Base-by-base conservation (phyloP, 176 grass and related monocot species). In the Zea luxurians region DNA sequence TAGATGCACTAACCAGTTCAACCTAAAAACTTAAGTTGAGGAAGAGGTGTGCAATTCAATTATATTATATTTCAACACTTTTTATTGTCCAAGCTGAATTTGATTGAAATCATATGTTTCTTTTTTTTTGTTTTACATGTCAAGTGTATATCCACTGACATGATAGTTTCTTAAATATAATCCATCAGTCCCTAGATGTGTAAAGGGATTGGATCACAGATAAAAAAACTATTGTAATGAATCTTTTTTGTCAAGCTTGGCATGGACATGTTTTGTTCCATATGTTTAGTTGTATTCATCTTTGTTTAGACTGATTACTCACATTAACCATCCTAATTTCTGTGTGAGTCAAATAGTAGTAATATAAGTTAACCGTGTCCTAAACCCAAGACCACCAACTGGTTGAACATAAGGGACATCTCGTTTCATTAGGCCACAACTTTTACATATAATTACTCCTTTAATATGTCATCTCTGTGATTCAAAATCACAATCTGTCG, bases 111-210 rank as follows among this genome's bases (percentile, higher is more conserved):
- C 17, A 40, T 48, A 7, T 36, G 17, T 44, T 36, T 73, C 46
- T 75, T 66, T 73, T 54, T 75, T 66, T 55, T 46, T 4, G 12
- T 61, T 61, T 61, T 75, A 67, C 16, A 70, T 38, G 10, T 65
- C 61, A 78, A 68, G 70, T 42, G 3, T 57, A 58, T 46, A 64
- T 36, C 5, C 38, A 64, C 9, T 9, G 41, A 50, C 37, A 69
- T 52, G 46, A 20, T 42, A 34, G 20, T 84, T 53, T 60, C 20
- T 61, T 43, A 52, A 70, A 64, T 88, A 40, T 13, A 52, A 80
- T 68, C 10, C 13, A 45, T 44, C 18, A 61, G 8, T 11, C 60
- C 6, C 48, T n/a, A 88, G 38, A 60, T 2, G 0, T 74, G 35
- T 10, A 61, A 46, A 83, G 34, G 47, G 35, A 41, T 13, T 86